Base-by-base conservation (phyloP, 2,329 filamentous ascomycete species). In the Ophiostoma novo-ulmi region DNA sequence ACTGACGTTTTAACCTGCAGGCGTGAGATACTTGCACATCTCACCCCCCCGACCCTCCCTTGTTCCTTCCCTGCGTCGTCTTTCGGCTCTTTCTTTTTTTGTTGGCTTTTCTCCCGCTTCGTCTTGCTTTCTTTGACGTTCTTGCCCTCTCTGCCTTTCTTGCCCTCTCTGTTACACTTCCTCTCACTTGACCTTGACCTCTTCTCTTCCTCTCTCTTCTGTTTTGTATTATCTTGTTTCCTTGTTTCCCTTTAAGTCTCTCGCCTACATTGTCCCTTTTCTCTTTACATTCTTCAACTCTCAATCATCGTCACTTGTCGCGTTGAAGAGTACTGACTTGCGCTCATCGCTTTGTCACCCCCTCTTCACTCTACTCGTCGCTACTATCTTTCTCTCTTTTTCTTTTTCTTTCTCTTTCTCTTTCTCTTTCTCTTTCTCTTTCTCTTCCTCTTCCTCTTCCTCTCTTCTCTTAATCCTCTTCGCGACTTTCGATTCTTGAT, bases 291-390 rank as follows among this genome's bases (percentile, higher is more conserved):
- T 52, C 44, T 22, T 63, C 58, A 26, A 63, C 58, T 35, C 44
- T 13, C 22, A 26, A 63, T 35, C 58, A 63, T 63, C 58, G 58
- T 36, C 63, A 65, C 13, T 35, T 26, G 58, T n/a, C 63, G 63
- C 36, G 35, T 7, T 39, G 63, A 65, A n/a, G 17, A 41, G 35
- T 58, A 65, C 44, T 68, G 67, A 71, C 58, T 66, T 69, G 67
- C 44, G 70, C 35, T 66, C 41, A 63, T 31, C 67, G 10, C 26
- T 48, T 44, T 39, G n/a, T 66, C 26, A 52, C 58, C 58, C 58
- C 26, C 67, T 68, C 44, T n/a, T 61, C 69, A 35, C 55, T 22
- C 39, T 64, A 31, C 20, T 55, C 41, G 26, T 61, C 4, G 8
- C 26, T 17, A 1, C 1, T 63, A 13, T 63, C 17, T 63, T 8